Evolutionary conservation across 768 basidiomycete species (phyloP), one percentile per base, ranked within the genome.

Genomic region (Cubamyces sp.): DNA sequence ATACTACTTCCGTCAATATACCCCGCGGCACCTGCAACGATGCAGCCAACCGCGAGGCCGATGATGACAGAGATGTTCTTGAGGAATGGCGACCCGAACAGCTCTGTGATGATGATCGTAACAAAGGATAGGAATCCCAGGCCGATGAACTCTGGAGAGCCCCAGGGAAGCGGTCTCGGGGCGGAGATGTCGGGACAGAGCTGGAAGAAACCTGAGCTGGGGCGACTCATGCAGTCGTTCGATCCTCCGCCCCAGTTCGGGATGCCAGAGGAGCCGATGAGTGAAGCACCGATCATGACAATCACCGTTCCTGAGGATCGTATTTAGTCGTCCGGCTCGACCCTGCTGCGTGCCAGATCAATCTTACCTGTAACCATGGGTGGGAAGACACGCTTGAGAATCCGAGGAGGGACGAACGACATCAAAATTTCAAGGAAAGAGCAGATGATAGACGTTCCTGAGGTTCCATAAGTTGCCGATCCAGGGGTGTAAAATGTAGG

Each of bases 161-260:
- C 92, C 90, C 90, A 94, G 75, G 81, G 87, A 26, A 90, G 81
- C 0, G 92, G 85, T 1, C 84, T 77, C 3, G 90, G 90, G 8
- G 91, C 90, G 30, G 75, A 74, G 49, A 86, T 89, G 14, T 82
- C 86, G 0, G 91, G 92, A 67, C 92, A 95, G 1, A 91, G 77
- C 60, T 77, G 72, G 71, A 90, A 93, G 57, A 88, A 81, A 1
- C 91, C 89, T 7, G 79, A 82, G 3, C 76, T 75, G 1, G 90
- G 90, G n/a, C 84, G 80, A 4, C 62, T 62, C 49, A 79, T 75
- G 71, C 92, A 95, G 61, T 81, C 81, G 64, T 91, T 92, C 7
- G 88, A 86, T 16, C 92, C 92, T 34, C 92, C 92, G 45, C 87
- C 92, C 92, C 92, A 95, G 73, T 92, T 86, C 11, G 82, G 81